phyloP scores from a whole-genome alignment of 2,329 filamentous ascomycete genomes.

The Fusarium secorum region DNA sequence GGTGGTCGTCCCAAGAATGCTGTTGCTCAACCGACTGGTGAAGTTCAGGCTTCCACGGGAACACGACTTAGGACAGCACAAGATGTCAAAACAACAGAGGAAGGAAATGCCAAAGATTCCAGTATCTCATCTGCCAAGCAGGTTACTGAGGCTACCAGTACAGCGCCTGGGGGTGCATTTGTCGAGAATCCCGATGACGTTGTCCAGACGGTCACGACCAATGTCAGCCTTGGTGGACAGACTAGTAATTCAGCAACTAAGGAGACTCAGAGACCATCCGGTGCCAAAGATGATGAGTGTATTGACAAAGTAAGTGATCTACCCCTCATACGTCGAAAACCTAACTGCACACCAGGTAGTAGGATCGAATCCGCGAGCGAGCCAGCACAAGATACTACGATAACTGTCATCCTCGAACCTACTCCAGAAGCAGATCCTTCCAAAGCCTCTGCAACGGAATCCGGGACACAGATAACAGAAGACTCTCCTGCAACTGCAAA shows the following conservation, averaged over 20 bases:
- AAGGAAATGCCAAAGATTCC: neutral
- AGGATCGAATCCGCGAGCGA: constrained; percentile 9
- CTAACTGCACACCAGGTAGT: constrained; percentile 40
- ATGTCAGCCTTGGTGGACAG: neutral
- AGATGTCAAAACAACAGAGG: neutral
- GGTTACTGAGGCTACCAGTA: neutral
- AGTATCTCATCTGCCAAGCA: neutral
- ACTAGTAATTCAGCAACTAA: neutral
- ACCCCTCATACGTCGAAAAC: constrained; percentile 32
- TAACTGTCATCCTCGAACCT: neutral
- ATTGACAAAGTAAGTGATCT: constrained; percentile 37
- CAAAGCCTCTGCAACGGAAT: neutral
- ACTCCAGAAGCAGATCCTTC: neutral
- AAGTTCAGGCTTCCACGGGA: neutral
- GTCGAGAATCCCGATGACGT: constrained; percentile 1
- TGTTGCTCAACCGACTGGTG: neutral
- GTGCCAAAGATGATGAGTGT: constrained; percentile 4
- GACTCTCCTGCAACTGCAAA: neutral
- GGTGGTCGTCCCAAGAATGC: neutral
- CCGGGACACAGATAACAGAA: neutral
- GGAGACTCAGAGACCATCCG: neutral
- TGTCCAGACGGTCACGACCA: neutral
- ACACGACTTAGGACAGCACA: neutral
- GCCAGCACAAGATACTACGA: neutral
- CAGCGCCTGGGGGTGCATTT: constrained; percentile 19